Conservation (phyloP, 179 eudicot species). For the Beta lomatogona region DNA sequence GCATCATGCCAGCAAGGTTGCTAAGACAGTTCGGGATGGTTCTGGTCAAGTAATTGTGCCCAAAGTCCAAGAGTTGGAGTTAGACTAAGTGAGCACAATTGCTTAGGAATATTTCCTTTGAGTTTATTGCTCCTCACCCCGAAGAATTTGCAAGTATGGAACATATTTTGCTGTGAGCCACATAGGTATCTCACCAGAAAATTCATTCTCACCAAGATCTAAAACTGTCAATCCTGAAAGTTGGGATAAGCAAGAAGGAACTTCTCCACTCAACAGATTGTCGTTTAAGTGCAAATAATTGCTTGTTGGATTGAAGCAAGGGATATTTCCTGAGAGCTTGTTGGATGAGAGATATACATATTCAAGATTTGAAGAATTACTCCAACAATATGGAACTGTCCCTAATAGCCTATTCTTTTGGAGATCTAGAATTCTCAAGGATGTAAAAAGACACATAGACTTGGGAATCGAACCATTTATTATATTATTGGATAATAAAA, state of each 20-base stretch:
- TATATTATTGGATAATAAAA: not conserved
- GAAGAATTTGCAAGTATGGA: not conserved
- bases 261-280: conserved; percentile 9
- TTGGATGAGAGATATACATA: conserved; percentile 16
- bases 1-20: conserved; percentile 13
- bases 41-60: not conserved
- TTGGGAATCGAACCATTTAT: conserved; percentile 17
- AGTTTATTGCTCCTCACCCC: conserved; percentile 17
- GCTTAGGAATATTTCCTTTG: conserved; percentile 3
- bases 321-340: conserved; percentile 9
- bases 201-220: conserved; percentile 17
- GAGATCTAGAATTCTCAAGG: not conserved
- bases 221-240: not conserved
- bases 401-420: no score
- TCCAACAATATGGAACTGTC: no score
- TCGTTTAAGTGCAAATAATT: conserved; percentile 8
- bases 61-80: conserved; percentile 13
- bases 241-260: conserved; percentile 9
- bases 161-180: not conserved
- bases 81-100: conserved; percentile 9
- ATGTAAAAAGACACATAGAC: conserved; percentile 11
- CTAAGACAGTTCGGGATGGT: conserved; percentile 13
- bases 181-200: conserved; percentile 1
- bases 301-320: not conserved
- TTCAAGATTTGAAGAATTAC: no score